Percentiles rank a stretch among this genome's conserved stretches.
Evolutionary conservation across 1,284 basidiomycete species (phyloP).

Genomic region (Sphaerobolus stellatus): DNA sequence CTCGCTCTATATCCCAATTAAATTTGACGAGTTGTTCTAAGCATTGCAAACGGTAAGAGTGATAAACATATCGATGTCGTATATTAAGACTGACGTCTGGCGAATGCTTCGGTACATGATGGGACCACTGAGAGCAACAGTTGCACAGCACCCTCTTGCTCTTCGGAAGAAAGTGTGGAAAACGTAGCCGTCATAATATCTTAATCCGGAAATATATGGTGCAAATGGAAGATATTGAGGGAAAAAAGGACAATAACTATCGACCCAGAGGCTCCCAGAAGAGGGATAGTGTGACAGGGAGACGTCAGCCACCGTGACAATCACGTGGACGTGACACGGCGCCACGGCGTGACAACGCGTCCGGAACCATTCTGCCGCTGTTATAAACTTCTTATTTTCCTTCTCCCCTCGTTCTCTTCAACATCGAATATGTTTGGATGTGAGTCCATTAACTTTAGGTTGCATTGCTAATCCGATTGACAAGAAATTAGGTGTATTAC

Average conservation of each 20-base stretch:
- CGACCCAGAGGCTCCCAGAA: too few relatives aligned
- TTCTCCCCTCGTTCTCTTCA: background rate
- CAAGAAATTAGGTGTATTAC: constrained; percentile 33
- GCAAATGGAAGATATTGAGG: too few relatives aligned
- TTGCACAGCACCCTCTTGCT: constrained; percentile 1
- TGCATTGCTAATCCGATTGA: background rate
- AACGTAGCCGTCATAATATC: too few relatives aligned
- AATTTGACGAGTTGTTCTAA: background rate
- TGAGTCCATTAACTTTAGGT: background rate
- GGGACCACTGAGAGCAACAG: background rate
- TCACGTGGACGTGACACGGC: too few relatives aligned
- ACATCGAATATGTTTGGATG: constrained; percentile 4
- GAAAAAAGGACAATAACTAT: too few relatives aligned
- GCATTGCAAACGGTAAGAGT: too few relatives aligned
- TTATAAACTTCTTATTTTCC: background rate
- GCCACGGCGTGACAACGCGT: too few relatives aligned
- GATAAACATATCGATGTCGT: too few relatives aligned
- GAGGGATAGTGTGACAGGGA: too few relatives aligned
- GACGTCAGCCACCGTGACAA: too few relatives aligned
- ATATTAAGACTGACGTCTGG: constrained; percentile 7
- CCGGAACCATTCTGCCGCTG: too few relatives aligned
- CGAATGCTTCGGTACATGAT: constrained; percentile 5
- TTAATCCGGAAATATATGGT: too few relatives aligned
- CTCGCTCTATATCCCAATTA: constrained; percentile 11
- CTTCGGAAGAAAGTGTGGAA: background rate